These are phyloP conservation scores for Fusarium sp. DNA, from an alignment of 2,329 filamentous ascomycete species.

Conservation along the genomic window DNA sequence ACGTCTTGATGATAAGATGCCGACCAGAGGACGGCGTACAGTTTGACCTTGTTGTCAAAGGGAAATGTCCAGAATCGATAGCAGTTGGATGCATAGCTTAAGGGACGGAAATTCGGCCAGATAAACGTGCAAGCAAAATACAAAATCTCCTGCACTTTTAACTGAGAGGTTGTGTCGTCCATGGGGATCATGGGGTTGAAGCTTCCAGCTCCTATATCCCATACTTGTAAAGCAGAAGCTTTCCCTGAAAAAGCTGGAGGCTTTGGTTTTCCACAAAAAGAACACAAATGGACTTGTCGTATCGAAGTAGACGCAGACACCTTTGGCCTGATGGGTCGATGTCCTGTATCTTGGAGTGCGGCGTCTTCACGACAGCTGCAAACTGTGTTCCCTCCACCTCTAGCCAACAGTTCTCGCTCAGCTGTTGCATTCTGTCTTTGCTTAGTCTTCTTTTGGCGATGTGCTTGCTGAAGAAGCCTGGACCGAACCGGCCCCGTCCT, in stretches of 20 bases:
- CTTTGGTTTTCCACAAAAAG: no score
- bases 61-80: slow-evolving; percentile 13
- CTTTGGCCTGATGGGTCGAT: no score
- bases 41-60: slow-evolving; percentile 10
- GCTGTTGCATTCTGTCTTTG: slow-evolving; percentile 13
- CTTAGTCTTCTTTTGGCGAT: slow-evolving; percentile 6
- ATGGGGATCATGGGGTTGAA: slow-evolving; percentile 16
- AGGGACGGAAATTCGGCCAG: slow-evolving; percentile 19
- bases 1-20: slow-evolving; percentile 12
- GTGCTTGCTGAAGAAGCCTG: slow-evolving; percentile 15
- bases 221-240: neutral
- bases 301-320: no score
- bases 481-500: slow-evolving; percentile 16
- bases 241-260: neutral
- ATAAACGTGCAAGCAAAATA: slow-evolving; percentile 12
- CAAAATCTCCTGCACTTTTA: slow-evolving; percentile 15
- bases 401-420: slow-evolving; percentile 10
- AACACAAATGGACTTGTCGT: no score
- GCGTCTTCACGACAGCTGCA: no score
- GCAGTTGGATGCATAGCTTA: slow-evolving; percentile 11
- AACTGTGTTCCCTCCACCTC: neutral
- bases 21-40: slow-evolving; percentile 19
- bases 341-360: no score
- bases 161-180: slow-evolving; percentile 7
- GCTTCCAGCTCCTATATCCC: slow-evolving; percentile 16